Evolutionary conservation across 305 asterid species (phyloP), one percentile per base, ranked within the genome.

Genomic region (Fraxinus albicans): DNA sequence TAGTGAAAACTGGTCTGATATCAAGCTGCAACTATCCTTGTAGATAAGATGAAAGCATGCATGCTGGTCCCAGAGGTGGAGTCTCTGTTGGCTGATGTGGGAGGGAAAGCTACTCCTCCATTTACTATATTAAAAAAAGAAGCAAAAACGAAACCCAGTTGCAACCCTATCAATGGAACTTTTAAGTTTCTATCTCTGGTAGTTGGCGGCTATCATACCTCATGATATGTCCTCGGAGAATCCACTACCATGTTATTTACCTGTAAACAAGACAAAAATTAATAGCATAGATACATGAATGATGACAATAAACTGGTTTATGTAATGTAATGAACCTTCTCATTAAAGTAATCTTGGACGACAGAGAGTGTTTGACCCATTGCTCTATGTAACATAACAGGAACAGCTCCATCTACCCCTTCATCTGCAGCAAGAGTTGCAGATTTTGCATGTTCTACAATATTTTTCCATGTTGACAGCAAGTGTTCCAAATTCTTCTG

Each of bases 351-450:
- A 88, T 97, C 99, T 86, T 94, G 99, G 89, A 90, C 99, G 83
- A 97, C 94, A 10, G 94, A 92, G 77, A 93, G 98, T 55, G 99
- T 97, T 88, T 97, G 95, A 65, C 96, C 97, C 98, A 93, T 95
- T 77, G 98, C 98, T 84, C 89, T 91, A 85, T 97, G 98, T 90
- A 97, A 87, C 90, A 95, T 83, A 89, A 88, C 90, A 53, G 99
- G 99, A 86, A 93, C 86, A 84, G 99, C 98, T 84, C 97, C 99
- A 77, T 93, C 93, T 84, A 97, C 90, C 65, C 98, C 98, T 94
- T 94, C 99, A 82, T 95, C 96, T 69, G 98, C 98, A 81, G 98
- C 99, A 86, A 97, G 98, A 85, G 97, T 95, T 19, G 98, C 95
- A 83, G 98, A 95, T 85, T 89, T 94, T 73, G 97, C 99, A 86